Evolutionary conservation across 768 basidiomycete species (phyloP), one percentile per base, ranked within the genome.

Genomic region (Ramaria sp.): DNA sequence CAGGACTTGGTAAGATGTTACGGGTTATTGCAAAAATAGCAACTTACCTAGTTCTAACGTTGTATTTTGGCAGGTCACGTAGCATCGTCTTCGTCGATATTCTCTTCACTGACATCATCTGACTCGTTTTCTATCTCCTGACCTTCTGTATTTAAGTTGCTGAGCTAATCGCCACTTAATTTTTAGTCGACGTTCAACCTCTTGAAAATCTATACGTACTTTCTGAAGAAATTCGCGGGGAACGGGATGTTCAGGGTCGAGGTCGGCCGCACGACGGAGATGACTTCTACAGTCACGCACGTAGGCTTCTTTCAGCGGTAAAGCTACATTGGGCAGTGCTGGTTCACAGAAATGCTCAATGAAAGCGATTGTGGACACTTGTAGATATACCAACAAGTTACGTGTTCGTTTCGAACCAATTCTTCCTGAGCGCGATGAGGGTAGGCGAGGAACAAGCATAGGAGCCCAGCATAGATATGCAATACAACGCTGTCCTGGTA

Each of bases 391-490:
- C n/a, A 8, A 27, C 45, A 15, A 9, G 9, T 16, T 18, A 24
- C 16, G n/a, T 27, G 25, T 12, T 30, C 45, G 28, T 27, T 10
- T 27, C 7, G 32, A 53, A 5, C 25, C 12, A 5, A 16, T 53
- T 42, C 22, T 3, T 34, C 30, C 10, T 9, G 15, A 7, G 15
- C n/a, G 22, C 5, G 28, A 24, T 16, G 41, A 44, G 67, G 64
- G 55, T 69, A 65, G 22, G 69, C 65, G 25, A 69, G 59, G 48
- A 65, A 71, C 57, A 92, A 69, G 25, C 75, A 78, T 12, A 88
- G 69, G 50, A 94, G 67, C 1, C 88, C 92, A 2, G 92, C 90
- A 58, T 94, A 93, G 15, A 81, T 72, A 61, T 95, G 88, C 27
- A 95, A 71, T 6, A 81, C 69, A 1, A 85, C 76, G 59, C 89